Percentiles rank a stretch among this genome's conserved stretches.
Conservation (phyloP, 169 alveolate species). For the Cryptosporidium parvum region DNA sequence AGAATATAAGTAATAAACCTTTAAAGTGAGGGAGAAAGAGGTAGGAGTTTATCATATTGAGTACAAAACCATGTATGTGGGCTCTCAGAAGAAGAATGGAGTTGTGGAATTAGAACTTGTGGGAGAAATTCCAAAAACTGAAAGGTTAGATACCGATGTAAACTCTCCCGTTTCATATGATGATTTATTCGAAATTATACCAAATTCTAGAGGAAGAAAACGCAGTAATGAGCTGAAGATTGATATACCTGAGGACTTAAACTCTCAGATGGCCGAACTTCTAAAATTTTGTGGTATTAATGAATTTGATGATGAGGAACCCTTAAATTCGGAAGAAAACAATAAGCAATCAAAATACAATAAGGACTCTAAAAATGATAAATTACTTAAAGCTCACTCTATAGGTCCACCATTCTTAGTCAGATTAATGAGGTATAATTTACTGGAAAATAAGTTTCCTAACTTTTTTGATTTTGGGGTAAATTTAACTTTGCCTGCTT, state of each 20-base stretch:
- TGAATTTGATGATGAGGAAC: slow-evolving; percentile 30
- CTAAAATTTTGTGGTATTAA: slow-evolving; percentile 28
- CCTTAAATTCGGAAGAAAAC: not conserved
- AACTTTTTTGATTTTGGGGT: slow-evolving; percentile 50
- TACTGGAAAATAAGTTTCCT: slow-evolving; percentile 31
- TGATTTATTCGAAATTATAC: slow-evolving; percentile 52
- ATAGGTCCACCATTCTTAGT: slow-evolving; percentile 50
- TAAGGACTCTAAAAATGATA: not conserved
- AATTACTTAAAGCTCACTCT: not conserved
- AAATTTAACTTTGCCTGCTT: slow-evolving; percentile 44
- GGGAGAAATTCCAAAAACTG: slow-evolving; percentile 52
- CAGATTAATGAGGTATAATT: slow-evolving; percentile 50
- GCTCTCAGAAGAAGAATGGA: slow-evolving; percentile 24
- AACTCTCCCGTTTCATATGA: slow-evolving; percentile 61
- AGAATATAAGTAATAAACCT: not conserved
- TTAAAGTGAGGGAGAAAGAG: slow-evolving; percentile 24
- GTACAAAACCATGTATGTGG: slow-evolving; percentile 26
- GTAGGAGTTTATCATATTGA: not conserved
- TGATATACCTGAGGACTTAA: slow-evolving; percentile 58
- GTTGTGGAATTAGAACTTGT: slow-evolving; percentile 45
- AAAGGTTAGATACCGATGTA: slow-evolving; percentile 57
- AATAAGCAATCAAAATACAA: not conserved
- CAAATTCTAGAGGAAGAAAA: not conserved
- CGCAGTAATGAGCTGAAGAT: not conserved
- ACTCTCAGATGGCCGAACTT: slow-evolving; percentile 15